Conservation (phyloP, 148 eudicot species). For the Drosera capensis region DNA sequence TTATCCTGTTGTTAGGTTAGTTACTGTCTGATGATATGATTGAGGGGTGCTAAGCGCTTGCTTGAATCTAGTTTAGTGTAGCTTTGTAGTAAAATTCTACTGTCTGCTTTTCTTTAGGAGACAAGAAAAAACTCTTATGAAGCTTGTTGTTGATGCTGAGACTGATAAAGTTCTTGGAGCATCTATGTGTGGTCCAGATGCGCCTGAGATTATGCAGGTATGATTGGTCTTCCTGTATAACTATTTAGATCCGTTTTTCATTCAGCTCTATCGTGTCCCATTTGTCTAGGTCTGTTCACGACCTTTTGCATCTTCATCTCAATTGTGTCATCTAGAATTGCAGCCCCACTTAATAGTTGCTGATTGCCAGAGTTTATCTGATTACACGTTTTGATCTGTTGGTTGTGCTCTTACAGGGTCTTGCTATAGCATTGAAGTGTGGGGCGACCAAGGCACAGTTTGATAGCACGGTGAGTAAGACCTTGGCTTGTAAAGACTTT, state of each 20-base stretch:
- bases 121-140: constrained; percentile 84
- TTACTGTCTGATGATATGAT: no score
- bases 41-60: no score
- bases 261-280: no score
- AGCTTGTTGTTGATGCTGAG: constrained; percentile 82
- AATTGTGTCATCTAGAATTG: no score
- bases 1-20: no score
- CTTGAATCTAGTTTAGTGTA: no score
- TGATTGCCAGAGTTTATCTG: not conserved
- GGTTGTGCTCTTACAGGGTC: constrained; percentile 42
- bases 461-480: constrained; percentile 71
- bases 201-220: constrained; percentile 98
- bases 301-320: no score
- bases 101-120: constrained; percentile 28
- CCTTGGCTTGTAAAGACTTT: constrained; percentile 2
- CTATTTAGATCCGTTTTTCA: no score
- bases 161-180: constrained; percentile 96
- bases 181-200: constrained; percentile 98
- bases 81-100: not conserved
- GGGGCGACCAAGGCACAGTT: constrained; percentile 97
- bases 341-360: no score
- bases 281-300: no score
- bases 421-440: constrained; percentile 92
- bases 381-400: not conserved
- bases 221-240: not conserved